A percentile compares a stretch with the other conserved stretches of the same genome.
These are phyloP conservation scores for Herpetospermum pedunculosum DNA, from an alignment of 306 rosid species.

Conservation along the genomic window DNA sequence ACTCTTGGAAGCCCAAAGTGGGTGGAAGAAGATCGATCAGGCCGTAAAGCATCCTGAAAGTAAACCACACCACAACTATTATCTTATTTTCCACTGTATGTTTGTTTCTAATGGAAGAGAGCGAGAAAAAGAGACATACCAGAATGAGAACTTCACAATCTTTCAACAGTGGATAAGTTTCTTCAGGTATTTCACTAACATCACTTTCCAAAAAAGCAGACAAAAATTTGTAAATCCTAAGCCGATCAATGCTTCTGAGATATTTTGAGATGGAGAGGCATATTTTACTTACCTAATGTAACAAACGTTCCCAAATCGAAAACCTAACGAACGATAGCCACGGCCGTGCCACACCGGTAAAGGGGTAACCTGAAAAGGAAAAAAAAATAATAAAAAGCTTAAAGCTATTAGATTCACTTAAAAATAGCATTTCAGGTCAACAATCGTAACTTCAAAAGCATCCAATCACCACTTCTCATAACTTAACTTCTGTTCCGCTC, in stretches of 20 bases:
- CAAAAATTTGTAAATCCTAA: constrained; percentile 11
- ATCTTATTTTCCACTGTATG: background rate
- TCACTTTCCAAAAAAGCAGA: constrained; percentile 34
- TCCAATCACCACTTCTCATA: background rate
- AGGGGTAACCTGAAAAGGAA: constrained; percentile 56
- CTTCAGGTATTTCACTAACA: constrained; percentile 85
- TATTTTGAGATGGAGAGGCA: constrained; percentile 20
- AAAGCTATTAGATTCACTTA: background rate
- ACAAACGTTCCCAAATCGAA: constrained; percentile 81
- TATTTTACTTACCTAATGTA: constrained; percentile 58
- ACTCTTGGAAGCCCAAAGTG: constrained; percentile 97
- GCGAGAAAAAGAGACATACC: constrained; percentile 29
- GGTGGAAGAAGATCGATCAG: constrained; percentile 70
- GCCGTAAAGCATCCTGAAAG: constrained; percentile 74
- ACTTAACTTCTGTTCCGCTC: background rate
- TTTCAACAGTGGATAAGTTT: constrained; percentile 80
- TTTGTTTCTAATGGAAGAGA: background rate
- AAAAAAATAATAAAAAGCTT: background rate
- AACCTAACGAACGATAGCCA: constrained; percentile 81
- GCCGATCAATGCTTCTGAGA: background rate
- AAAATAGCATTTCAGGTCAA: background rate
- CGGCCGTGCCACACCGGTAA: constrained; percentile 94
- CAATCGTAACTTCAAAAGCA: background rate
- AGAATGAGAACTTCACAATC: constrained; percentile 65
- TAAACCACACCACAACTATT: background rate